Base-by-base conservation (phyloP, 495 filamentous ascomycete species). In the Tuber brumale region DNA sequence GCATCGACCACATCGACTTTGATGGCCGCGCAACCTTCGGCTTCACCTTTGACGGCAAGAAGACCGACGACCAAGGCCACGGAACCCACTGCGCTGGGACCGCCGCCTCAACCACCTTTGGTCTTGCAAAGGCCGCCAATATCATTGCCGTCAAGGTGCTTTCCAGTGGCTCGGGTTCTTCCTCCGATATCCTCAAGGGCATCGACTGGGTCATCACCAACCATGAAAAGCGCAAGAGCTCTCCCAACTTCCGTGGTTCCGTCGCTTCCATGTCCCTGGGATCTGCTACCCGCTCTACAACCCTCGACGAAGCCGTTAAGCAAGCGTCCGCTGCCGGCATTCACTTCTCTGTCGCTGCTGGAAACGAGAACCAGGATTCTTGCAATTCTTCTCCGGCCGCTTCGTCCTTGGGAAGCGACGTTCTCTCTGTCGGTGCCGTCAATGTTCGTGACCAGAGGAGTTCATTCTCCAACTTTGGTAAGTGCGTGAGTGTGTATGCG, bases 101-200 rank as follows among this genome's bases (percentile, higher is more conserved):
- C 27, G 88, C 91, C 70, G 91, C 86, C 23, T 89, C 89, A 23
- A 84, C 82, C 61, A 91, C 89, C 16, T 91, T 89, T 72, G 91
- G 91, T 66, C 86, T 93, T 37, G 88, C 90, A 71, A 93, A 92
- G 84, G 88, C 89, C 57, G 90, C 88, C 70, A 86, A 86, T 76
- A 83, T 93, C 41, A 85, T 92, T 72, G 89, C 88, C 70, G 91
- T 93, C 72, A 92, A 92, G 85, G 91, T 93, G 23, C 86, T 92
- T 46, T 86, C 86, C 51, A 85, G 85, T 27, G 82, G 86, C 48
- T 87, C 86, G 44, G 90, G 87, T 69, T 85, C 84, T 74, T 89
- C 86, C 77, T 87, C 89, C 8, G 85, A 86, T 70, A 88, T 92
- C 57, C 84, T 92, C 72, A 82, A 84, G 46, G 90, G 90, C 44